Base-by-base conservation (phyloP, 768 basidiomycete genomes). In the Gymnopilus dilepis region DNA sequence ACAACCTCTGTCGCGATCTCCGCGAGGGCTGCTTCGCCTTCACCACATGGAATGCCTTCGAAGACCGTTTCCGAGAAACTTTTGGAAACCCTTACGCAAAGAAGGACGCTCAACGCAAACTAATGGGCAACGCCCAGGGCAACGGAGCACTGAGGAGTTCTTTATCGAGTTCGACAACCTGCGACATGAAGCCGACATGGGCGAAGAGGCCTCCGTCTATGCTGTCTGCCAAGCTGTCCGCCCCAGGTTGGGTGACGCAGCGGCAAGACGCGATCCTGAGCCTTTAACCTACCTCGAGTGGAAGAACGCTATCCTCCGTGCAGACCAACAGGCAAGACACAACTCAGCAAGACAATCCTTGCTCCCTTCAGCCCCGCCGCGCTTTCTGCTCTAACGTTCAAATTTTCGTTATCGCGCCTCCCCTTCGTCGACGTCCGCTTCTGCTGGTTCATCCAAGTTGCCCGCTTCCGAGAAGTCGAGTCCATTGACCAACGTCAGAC, bases 101-200 rank as follows among this genome's bases (percentile, higher is more conserved):
- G 34, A 37, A 37, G 7, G 34, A 37, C 7, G 34, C 34, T 15
- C 34, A 37, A 15, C 34, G 2, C 15, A 37, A 37, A 9, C 34
- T 37, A 15, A 37, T 37, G 34, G 15, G 11, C 34, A 37, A 11
- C 34, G 15, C 8, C 7, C 34, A 37, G 8, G 34, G 34, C 34
- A 37, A 15, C 19, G 45, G 45, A 45, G 28, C 12, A 31, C 56
- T 0, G 22, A 47, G 13, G 42, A 45, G 3, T 58, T 58, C 28
- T 47, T 58, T 19, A 37, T 58, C 28, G 56, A 42, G n/a, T 58
- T 58, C 4, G 42, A 58, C 19, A 30, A 58, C 21, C 41, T 58
- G 4, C 5, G 22, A 21, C 28, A 58, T 11, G 31, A 48, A 24
- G 43, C 21, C 17, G 24, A 38, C 2, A 34, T 45, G 1, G 33